Base-by-base conservation (phyloP, 805 yeast genomes). In the Kodamaea lidongshanica region DNA sequence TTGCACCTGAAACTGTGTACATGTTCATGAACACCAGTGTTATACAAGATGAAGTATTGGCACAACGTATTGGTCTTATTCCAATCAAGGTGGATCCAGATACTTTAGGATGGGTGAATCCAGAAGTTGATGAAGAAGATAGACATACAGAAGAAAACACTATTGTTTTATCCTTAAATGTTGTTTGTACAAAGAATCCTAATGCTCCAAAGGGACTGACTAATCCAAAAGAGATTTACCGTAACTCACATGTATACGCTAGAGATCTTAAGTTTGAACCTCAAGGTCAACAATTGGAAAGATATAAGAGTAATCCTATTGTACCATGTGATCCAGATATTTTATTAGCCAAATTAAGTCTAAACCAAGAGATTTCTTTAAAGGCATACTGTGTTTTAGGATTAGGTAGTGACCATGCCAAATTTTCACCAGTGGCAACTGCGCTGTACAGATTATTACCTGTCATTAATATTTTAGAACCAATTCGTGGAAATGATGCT, bases 371-470 rank as follows among this genome's bases (percentile, higher is more conserved):
- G 60, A 88, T 92, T 40, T 74, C 89, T 16, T 67, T 92, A 42
- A 71, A 87, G 50, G 94, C 82, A 34, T 95, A 87, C 61, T 92
- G 96, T 54, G 68, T 88, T 17, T 68, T 89, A 39, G 98, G 98
- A 35, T 62, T 84, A 42, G 98, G 96, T 30, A 61, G 86, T 23
- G 98, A 92, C 56, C 98, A 92, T 58, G 96, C 98, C 37, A 92
- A 92, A 59, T 92, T 85, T 55, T 86, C 96, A 6, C 98, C 98
- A 4, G 98, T 92, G 7, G 74, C 95, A 11, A 92, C 98, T 9
- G 96, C 98, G 3, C 84, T 96, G 9, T 92, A 92, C 62, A 74
- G 98, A 60, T 68, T 92, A 50, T 59, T 92, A 65, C 98, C 98
- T 10, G 79, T 75, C 15, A 88, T 88, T 45, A 77, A 81, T 40